Evolutionary conservation across 371 early-diverging fungal species (phyloP).

Genomic region (Mucor velutinosus): DNA sequence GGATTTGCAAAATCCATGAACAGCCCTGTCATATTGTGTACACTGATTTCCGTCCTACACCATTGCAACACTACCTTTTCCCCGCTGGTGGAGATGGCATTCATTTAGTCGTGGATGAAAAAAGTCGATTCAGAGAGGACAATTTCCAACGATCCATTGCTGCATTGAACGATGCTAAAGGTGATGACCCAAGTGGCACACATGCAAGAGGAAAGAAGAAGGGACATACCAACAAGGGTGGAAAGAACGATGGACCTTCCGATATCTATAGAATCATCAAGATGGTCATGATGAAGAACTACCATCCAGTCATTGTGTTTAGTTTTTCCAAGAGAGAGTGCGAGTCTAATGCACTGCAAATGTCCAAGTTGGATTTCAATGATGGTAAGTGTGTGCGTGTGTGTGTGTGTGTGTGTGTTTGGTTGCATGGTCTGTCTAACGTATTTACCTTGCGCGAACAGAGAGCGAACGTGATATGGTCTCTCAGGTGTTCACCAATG

Average conservation of each 20-base stretch:
- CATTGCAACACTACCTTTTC: slow-evolving; percentile 97
- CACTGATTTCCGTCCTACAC: slow-evolving; percentile 99
- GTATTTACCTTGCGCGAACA: slow-evolving; percentile 10
- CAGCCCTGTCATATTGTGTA: slow-evolving; percentile 99
- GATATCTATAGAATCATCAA: slow-evolving; percentile 94
- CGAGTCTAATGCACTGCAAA: slow-evolving; percentile 90
- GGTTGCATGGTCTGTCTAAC: neutral
- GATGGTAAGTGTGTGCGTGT: slow-evolving; percentile 48
- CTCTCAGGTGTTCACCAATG: slow-evolving; percentile 89
- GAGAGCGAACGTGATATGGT: slow-evolving; percentile 92
- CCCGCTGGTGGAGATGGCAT: slow-evolving; percentile 95
- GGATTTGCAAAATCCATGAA: slow-evolving; percentile 96
- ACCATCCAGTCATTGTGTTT: slow-evolving; percentile 99
- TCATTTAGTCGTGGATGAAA: slow-evolving; percentile 96
- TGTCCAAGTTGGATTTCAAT: slow-evolving; percentile 96
- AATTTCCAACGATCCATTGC: slow-evolving; percentile 92
- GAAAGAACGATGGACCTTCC: slow-evolving; percentile 63
- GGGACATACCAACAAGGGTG: slow-evolving; percentile 54
- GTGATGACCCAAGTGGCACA: slow-evolving; percentile 52
- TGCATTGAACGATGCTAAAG: slow-evolving; percentile 66
- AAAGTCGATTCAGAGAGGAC: slow-evolving; percentile 91
- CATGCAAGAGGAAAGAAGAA: slow-evolving; percentile 41
- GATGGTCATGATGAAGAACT: slow-evolving; percentile 93
- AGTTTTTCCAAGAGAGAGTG: slow-evolving; percentile 98
- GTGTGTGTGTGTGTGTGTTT: no score